Conservation (phyloP, 305 asterid species). For the Ilex paraguariensis region DNA sequence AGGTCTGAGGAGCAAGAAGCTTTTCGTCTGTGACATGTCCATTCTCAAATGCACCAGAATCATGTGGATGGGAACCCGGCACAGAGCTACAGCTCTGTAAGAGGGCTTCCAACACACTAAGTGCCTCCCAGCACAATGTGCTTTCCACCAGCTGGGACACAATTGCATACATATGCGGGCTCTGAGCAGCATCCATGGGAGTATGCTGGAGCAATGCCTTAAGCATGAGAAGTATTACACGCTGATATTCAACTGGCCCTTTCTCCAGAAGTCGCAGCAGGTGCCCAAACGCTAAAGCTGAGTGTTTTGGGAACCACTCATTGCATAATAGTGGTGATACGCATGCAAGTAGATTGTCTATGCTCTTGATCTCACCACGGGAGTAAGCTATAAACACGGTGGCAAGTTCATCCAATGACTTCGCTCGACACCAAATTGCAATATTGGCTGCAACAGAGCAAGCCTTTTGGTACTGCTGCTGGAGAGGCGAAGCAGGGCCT, state of each 20-base stretch:
- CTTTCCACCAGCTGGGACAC: constrained; percentile 98
- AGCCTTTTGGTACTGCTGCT: constrained; percentile 74
- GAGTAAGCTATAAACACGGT: constrained; percentile 84
- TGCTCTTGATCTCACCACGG: constrained; percentile 69
- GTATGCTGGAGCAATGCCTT: constrained; percentile 98
- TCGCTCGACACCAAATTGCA: constrained; percentile 86
- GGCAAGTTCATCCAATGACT: constrained; percentile 78
- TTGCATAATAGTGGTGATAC: constrained; percentile 89
- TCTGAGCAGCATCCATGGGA: constrained; percentile 93
- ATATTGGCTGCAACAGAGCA: constrained; percentile 72
- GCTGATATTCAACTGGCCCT: constrained; percentile 92
- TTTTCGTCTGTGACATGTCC: constrained; percentile 71
- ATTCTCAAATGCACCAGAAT: constrained; percentile 65
- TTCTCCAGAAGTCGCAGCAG: constrained; percentile 81
- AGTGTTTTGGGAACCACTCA: constrained; percentile 96
- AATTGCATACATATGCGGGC: constrained; percentile 96
- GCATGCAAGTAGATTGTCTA: constrained; percentile 87
- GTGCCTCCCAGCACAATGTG: constrained; percentile 97
- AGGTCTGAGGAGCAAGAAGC: constrained; percentile 72
- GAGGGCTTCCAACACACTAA: constrained; percentile 97
- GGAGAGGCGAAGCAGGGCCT: constrained; percentile 58
- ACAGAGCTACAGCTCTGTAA: constrained; percentile 95
- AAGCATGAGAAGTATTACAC: constrained; percentile 85
- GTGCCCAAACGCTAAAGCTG: constrained; percentile 92
- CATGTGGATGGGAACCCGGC: constrained; percentile 74